Evolutionary conservation across 2,329 filamentous ascomycete genomes (phyloP).

Genomic region (Colletotrichum tropicale): DNA sequence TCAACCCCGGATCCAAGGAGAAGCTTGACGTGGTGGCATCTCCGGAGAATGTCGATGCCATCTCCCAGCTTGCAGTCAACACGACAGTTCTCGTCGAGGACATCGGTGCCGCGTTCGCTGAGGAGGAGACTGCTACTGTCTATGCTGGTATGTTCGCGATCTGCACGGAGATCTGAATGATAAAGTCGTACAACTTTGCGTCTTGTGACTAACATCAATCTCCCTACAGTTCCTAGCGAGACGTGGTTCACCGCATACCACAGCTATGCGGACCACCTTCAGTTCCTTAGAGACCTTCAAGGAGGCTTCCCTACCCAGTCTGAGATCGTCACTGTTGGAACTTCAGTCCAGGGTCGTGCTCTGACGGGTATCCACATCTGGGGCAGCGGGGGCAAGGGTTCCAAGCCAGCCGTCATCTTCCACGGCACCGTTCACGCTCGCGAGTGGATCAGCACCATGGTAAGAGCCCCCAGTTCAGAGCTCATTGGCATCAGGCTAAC

Average conservation of each 20-base stretch:
- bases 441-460: slow-evolving; percentile 58
- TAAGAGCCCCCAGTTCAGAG: slow-evolving; percentile 34
- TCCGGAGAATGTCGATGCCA: slow-evolving; percentile 29
- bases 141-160: slow-evolving; percentile 10
- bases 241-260: slow-evolving; percentile 61
- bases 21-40: slow-evolving; percentile 34
- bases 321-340: slow-evolving; percentile 53
- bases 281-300: slow-evolving; percentile 50
- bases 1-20: not conserved
- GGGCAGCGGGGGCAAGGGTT: slow-evolving; percentile 47
- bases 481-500: not conserved
- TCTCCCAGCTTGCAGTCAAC: slow-evolving; percentile 33
- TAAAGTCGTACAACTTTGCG: fast-evolving
- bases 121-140: slow-evolving; percentile 25
- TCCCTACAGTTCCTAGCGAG: slow-evolving; percentile 3
- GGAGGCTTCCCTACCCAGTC: slow-evolving; percentile 45
- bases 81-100: slow-evolving; percentile 32
- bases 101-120: slow-evolving; percentile 30
- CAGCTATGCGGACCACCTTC: slow-evolving; percentile 51
- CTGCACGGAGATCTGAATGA: fast-evolving
- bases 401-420: slow-evolving; percentile 55
- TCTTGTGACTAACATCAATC: not conserved
- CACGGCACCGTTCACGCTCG: slow-evolving; percentile 59
- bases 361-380: slow-evolving; percentile 69
- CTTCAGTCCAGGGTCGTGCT: slow-evolving; percentile 47